phyloP scores from a whole-genome alignment of 371 early-diverging fungal genomes.

The Vittaforma corneae region DNA sequence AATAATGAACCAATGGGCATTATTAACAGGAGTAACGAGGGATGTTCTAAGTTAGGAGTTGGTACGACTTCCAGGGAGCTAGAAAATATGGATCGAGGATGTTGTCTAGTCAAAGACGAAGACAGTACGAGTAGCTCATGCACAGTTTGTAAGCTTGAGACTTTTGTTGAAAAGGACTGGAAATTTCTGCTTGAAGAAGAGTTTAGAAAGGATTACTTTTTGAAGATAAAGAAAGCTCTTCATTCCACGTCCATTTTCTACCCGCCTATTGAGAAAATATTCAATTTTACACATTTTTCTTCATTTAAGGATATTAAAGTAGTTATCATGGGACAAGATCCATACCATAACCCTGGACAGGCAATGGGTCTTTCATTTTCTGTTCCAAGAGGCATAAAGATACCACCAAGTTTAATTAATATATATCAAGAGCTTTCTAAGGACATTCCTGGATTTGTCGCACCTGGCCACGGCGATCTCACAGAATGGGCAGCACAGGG shows the following conservation, averaged over 20 bases:
- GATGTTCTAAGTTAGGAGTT: too few relatives aligned
- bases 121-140: too few relatives aligned
- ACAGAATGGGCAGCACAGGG: slow-evolving; percentile 75
- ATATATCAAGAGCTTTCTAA: slow-evolving; percentile 71
- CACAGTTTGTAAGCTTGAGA: slow-evolving; percentile 28
- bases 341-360: slow-evolving; percentile 78
- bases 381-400: slow-evolving; percentile 63
- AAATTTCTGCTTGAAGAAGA: slow-evolving; percentile 34
- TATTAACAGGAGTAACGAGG: too few relatives aligned
- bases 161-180: slow-evolving; percentile 35
- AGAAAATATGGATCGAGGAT: too few relatives aligned
- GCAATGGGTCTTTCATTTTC: slow-evolving; percentile 69
- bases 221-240: slow-evolving; percentile 28
- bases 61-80: too few relatives aligned
- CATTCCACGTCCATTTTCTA: slow-evolving; percentile 33
- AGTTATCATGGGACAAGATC: slow-evolving; percentile 64
- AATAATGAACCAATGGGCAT: too few relatives aligned
- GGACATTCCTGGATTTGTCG: slow-evolving; percentile 41
- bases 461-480: slow-evolving; percentile 62
- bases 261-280: slow-evolving; percentile 43
- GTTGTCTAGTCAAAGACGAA: too few relatives aligned
- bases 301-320: slow-evolving; percentile 49
- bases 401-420: slow-evolving; percentile 79
- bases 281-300: slow-evolving; percentile 45
- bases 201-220: slow-evolving; percentile 51